phyloP scores from a whole-genome alignment of 495 filamentous ascomycete species.

The Pyrenula massariospora region DNA sequence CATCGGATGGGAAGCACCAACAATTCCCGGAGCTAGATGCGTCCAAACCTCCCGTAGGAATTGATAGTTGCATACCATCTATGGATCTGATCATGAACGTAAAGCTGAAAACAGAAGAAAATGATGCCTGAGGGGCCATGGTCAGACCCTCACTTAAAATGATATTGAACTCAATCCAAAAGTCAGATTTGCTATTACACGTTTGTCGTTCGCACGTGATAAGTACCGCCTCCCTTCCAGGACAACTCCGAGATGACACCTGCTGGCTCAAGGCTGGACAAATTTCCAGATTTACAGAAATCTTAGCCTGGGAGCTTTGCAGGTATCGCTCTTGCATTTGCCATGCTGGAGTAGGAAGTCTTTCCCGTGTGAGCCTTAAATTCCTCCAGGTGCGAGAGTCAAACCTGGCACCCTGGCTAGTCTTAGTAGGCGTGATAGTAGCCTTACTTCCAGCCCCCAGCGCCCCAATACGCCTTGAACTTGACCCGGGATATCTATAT shows the following conservation, averaged over 20 bases:
- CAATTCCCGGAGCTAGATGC: neutral
- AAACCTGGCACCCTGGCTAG: too few relatives aligned
- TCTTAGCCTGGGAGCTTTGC: neutral
- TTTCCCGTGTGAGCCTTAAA: neutral
- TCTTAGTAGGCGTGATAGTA: neutral
- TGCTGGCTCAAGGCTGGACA: neutral
- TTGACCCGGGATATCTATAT: neutral
- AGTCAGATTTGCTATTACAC: neutral
- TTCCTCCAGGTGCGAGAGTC: neutral
- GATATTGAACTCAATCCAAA: neutral
- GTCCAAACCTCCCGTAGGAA: neutral
- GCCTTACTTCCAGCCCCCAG: neutral
- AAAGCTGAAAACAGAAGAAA: neutral
- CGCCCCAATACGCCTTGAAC: neutral
- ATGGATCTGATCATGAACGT: neutral
- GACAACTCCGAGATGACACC: neutral
- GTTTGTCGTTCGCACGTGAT: neutral
- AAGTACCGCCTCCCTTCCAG: neutral
- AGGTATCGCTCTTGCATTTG: neutral
- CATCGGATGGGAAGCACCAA: neutral
- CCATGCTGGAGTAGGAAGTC: neutral
- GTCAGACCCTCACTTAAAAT: neutral
- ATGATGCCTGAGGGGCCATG: neutral
- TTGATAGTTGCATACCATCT: neutral
- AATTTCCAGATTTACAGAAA: neutral